Evolutionary conservation across 2,329 filamentous ascomycete species (phyloP), one percentile per base, ranked within the genome.

Genomic region (Stemphylium vesicarium): DNA sequence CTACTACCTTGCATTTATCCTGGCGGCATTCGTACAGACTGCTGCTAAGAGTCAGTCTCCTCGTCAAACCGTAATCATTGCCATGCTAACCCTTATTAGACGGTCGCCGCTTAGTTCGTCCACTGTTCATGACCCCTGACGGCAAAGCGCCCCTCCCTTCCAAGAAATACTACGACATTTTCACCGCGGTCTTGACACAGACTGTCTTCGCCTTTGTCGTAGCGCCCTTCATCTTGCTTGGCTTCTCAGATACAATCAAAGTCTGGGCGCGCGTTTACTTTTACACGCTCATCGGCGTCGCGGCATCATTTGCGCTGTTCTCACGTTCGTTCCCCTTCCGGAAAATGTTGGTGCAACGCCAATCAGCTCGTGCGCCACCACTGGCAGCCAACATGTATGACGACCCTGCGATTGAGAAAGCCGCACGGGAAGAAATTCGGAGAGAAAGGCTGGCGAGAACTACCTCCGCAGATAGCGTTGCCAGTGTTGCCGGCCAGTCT

Each of bases 11-110:
- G 84, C 89, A 4, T 99, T 99, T 69, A 79, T 98, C 36, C 82
- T 98, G 7, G 95, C 91, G 1, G 92, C 92, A 58, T 90, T 99
- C 63, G 85, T 97, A 26, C 95, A 99, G 73, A 97, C 92, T 2
- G 88, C 88, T 15, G 93, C 95, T 50, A 99, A 99, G 81, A 92
- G 93, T 97, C 81, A 74, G 89, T 83, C 3, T n/a, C 10, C 9
- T 4, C 10, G 35, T 15, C 39, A 35, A 24, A 26, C 38, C 13
- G 3, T 11, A 3, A 5, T 13, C n/a, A 22, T 22, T n/a, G 13
- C 8, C 4, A 20, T 2, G 15, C 42, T 40, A 20, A 16, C 10
- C 40, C 32, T 50, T 44, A 43, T 0, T 46, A 97, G 93, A 97
- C 72, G 91, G 89, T 75, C 92, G 95, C 48, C 91, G 95, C 49